A percentile compares a stretch with the other conserved stretches of the same genome.
Conservation (phyloP, 495 filamentous ascomycete genomes). For the Emericellopsis terricola region DNA sequence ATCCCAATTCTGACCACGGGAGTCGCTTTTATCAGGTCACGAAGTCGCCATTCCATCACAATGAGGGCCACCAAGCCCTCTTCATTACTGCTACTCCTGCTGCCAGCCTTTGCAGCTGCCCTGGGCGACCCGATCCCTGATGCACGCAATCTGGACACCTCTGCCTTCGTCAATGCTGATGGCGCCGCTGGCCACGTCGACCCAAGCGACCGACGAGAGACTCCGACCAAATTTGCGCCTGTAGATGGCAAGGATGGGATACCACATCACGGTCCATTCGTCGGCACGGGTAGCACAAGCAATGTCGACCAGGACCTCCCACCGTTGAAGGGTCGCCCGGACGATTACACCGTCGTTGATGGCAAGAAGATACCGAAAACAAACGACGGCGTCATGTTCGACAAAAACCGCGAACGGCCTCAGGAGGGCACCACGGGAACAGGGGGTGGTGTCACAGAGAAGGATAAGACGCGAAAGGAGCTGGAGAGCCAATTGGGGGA, state of each 20-base stretch:
- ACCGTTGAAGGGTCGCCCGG: slow-evolving; percentile 25
- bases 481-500: slow-evolving; percentile 39
- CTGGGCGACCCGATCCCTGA: no score
- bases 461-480: slow-evolving; percentile 50
- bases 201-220: slow-evolving; percentile 18
- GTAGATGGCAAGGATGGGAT: slow-evolving; percentile 93
- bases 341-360: slow-evolving; percentile 29
- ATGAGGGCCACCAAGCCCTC: slow-evolving; percentile 23
- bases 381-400: slow-evolving; percentile 86
- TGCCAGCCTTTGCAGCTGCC: slow-evolving; percentile 23
- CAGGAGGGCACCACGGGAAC: slow-evolving; percentile 55
- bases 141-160: slow-evolving; percentile 7
- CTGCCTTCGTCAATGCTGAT: slow-evolving; percentile 5
- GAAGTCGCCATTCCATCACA: slow-evolving; percentile 4
- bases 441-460: slow-evolving; percentile 24
- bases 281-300: slow-evolving; percentile 39
- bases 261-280: slow-evolving; percentile 81
- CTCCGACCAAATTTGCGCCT: slow-evolving; percentile 73
- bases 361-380: slow-evolving; percentile 56
- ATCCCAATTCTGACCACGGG: no score
- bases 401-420: slow-evolving; percentile 50
- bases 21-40: no score
- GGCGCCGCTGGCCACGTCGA: no score
- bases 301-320: slow-evolving; percentile 20
- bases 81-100: slow-evolving; percentile 24